Base-by-base conservation (phyloP, 352 stramenopile species). In the Aphanomyces invadans region DNA sequence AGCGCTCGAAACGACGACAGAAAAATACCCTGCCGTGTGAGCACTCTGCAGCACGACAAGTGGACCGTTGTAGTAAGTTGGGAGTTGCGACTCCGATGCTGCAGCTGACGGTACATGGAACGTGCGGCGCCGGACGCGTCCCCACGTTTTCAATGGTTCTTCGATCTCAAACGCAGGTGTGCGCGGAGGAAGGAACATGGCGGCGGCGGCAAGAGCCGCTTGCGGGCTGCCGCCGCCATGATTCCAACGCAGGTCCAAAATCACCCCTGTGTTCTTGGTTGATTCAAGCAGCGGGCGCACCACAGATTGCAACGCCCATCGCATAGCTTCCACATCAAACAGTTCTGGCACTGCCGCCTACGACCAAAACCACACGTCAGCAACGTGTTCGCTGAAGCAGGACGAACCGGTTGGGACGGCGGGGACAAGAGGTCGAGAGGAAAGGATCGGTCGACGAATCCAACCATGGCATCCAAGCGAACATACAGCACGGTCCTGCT, bases 241-340 rank as follows among this genome's bases (percentile, higher is more conserved):
- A 61, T 90, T 93, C 54, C 86, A 87, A 21, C 84, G 80, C 29
- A 93, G 53, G 53, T 93, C 84, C 38, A 93, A 53, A 56, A 93
- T 86, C 19, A 93, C 62, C 19, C 78, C 84, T 32, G 90, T 80
- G 12, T 90, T 59, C 0, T 54, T 19, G n/a, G n/a, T n/a, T 5
- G 42, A 26, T 17, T 81, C 75, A n/a, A 77, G 75, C 4, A 90
- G 69, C 7, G 76, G 76, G 28, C 79, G 69, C 44, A 92, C 75
- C 26, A 93, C 86, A 9, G 84, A 82, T 73, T 93, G 82, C n/a
- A 93, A 68, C 29, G 84, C 87, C 84, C 84, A 93, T 17, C 82
- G 82, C 82, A 93, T 91, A 5, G 82, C 86, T 70, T 93, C 84
- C n/a, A 93, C 62, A 64, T 93, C 84, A 63, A 89, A 93, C 21